Conservation (phyloP, 2,329 filamentous ascomycete genomes). For the Hymenoscyphus albidus region DNA sequence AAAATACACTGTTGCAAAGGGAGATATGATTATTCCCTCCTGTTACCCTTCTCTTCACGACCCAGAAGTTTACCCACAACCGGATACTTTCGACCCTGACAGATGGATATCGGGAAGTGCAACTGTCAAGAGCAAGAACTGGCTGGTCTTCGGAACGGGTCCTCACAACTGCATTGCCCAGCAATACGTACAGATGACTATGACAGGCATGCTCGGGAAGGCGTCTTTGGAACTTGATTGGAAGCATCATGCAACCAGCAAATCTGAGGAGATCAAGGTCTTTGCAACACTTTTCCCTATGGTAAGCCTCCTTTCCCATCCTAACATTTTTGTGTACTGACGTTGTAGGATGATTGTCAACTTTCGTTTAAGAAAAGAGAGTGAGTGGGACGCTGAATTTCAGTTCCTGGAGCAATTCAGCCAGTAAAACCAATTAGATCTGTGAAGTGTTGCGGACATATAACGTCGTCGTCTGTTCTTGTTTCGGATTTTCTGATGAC, state of each 20-base stretch:
- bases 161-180: slow-evolving; percentile 48
- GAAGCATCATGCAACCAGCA: slow-evolving; percentile 45
- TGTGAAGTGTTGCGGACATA: no score
- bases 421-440: no score
- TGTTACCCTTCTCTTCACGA: slow-evolving; percentile 51
- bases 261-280: slow-evolving; percentile 61
- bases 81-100: slow-evolving; percentile 47
- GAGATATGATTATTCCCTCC: slow-evolving; percentile 47
- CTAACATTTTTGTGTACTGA: not conserved
- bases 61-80: slow-evolving; percentile 44
- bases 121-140: slow-evolving; percentile 48
- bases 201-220: slow-evolving; percentile 52
- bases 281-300: slow-evolving; percentile 96
- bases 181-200: slow-evolving; percentile 47
- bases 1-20: slow-evolving; percentile 47
- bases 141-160: slow-evolving; percentile 50
- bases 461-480: no score
- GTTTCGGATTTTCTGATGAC: no score
- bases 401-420: not conserved
- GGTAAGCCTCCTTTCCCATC: slow-evolving; percentile 31
- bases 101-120: slow-evolving; percentile 51
- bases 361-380: not conserved
- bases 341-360: not conserved
- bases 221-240: slow-evolving; percentile 48
- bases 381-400: not conserved